Conservation (phyloP, 2,329 filamentous ascomycete species). For the Bisporella sp. region DNA sequence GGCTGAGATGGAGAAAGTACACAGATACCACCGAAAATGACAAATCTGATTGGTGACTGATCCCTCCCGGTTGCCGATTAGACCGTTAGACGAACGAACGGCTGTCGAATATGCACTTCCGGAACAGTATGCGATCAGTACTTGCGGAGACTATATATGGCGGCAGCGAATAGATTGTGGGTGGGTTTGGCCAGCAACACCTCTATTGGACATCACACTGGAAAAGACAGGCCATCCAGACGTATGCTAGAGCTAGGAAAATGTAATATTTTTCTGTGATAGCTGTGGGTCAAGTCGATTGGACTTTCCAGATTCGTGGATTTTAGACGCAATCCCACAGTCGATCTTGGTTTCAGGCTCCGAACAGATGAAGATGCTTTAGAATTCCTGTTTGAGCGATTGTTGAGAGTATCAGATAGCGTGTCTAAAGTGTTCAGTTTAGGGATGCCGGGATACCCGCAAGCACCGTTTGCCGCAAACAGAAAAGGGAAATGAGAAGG, state of each 20-base stretch:
- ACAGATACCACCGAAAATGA: too few species aligned
- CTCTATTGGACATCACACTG: neutral
- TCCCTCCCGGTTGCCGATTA: too few species aligned
- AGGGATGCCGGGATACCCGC: constrained; percentile 16
- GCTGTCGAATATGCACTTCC: neutral
- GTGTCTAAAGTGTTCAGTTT: constrained; percentile 1
- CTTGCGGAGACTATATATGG: neutral
- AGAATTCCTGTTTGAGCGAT: too few species aligned
- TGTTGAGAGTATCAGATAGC: neutral
- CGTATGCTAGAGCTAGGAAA: too few species aligned
- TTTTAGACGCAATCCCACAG: neutral
- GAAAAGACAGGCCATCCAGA: too few species aligned
- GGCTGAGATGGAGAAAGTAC: too few species aligned
- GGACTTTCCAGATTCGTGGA: constrained; percentile 7
- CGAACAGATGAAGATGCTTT: neutral
- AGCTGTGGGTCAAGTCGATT: constrained; percentile 4
- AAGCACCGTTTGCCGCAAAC: constrained; percentile 19
- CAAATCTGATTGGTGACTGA: too few species aligned
- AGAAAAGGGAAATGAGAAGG: constrained; percentile 17
- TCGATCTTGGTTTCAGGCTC: neutral
- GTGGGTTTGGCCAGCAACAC: neutral
- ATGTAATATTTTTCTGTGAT: neutral
- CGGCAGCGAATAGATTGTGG: neutral
- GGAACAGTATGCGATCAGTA: neutral
- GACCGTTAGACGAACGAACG: too few species aligned